Evolutionary conservation across 2,329 filamentous ascomycete species (phyloP).

Genomic region (Helotiales sp.): DNA sequence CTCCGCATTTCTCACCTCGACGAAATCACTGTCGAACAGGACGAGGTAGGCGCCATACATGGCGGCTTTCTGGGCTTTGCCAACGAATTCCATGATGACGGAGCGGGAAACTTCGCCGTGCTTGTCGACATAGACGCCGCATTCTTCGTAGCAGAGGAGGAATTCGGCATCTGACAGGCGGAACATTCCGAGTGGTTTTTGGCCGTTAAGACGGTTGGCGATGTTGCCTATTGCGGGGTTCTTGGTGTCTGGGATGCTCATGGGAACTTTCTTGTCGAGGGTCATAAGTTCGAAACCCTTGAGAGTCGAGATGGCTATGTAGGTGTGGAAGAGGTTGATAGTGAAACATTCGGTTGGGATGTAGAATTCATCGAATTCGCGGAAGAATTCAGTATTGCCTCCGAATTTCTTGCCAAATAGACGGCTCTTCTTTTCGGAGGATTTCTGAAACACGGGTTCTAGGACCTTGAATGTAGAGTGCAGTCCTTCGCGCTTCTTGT

Average conservation of each 20-base stretch:
- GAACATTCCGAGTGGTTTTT: slow-evolving; percentile 94
- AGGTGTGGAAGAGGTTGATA: slow-evolving; percentile 94
- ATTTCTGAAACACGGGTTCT: slow-evolving; percentile 93
- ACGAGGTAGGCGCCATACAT: slow-evolving; percentile 91
- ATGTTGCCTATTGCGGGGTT: slow-evolving; percentile 82
- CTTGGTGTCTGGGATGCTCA: slow-evolving; percentile 88
- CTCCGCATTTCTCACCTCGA: slow-evolving; percentile 95
- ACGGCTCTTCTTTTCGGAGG: slow-evolving; percentile 79
- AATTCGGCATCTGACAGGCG: slow-evolving; percentile 91
- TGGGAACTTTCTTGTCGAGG: slow-evolving; percentile 94
- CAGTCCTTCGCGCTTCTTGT: slow-evolving; percentile 92
- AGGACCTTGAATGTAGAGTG: slow-evolving; percentile 96
- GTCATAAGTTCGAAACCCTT: slow-evolving; percentile 96
- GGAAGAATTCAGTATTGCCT: slow-evolving; percentile 91
- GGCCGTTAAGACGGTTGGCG: slow-evolving; percentile 78
- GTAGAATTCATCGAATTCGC: slow-evolving; percentile 98
- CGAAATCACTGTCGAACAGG: slow-evolving; percentile 94
- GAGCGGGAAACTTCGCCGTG: slow-evolving; percentile 93
- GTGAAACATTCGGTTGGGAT: slow-evolving; percentile 94
- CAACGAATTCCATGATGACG: slow-evolving; percentile 99
- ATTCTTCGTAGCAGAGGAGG: slow-evolving; percentile 91
- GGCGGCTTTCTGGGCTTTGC: slow-evolving; percentile 82
- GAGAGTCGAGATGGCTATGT: slow-evolving; percentile 87
- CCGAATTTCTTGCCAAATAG: slow-evolving; percentile 62
- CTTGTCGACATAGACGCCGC: slow-evolving; percentile 97